Evolutionary conservation across 2,329 filamentous ascomycete genomes (phyloP).

Genomic region (Ophiostoma angusticollis): DNA sequence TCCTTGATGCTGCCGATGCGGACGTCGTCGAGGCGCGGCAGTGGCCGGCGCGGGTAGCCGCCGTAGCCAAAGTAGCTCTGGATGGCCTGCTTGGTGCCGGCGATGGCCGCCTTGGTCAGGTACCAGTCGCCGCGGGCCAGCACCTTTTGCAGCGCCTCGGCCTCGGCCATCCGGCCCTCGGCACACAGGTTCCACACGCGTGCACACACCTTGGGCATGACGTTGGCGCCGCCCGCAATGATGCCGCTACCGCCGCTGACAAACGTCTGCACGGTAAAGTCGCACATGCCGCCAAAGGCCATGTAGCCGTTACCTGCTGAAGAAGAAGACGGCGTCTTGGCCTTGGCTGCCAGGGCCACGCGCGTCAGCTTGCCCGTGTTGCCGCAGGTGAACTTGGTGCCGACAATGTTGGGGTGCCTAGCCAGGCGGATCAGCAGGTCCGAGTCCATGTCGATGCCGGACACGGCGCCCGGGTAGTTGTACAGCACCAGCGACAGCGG

Average conservation of each 20-base stretch:
- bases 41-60: constrained; percentile 58
- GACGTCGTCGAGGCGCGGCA: constrained; percentile 51
- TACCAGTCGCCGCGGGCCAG: constrained; percentile 72
- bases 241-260: constrained; percentile 69
- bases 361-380: constrained; percentile 83
- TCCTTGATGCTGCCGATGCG: constrained; percentile 39
- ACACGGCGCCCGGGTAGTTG: constrained; percentile 81
- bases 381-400: constrained; percentile 85
- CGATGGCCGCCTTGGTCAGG: constrained; percentile 68
- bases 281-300: constrained; percentile 77
- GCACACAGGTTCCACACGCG: constrained; percentile 65
- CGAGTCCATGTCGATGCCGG: constrained; percentile 81
- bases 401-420: constrained; percentile 70
- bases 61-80: constrained; percentile 75
- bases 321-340: constrained; percentile 49
- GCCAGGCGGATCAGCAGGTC: constrained; percentile 72
- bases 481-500: constrained; percentile 73
- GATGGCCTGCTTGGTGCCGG: constrained; percentile 75
- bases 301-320: constrained; percentile 56
- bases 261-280: constrained; percentile 75
- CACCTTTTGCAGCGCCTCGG: constrained; percentile 61
- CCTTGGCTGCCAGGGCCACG: constrained; percentile 59
- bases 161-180: constrained; percentile 62
- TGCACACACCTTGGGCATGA: constrained; percentile 71
- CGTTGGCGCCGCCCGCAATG: constrained; percentile 75